These are phyloP conservation scores for Neopestalotiopsis rosae DNA, from an alignment of 2,329 filamentous ascomycete species.

Conservation along the genomic window DNA sequence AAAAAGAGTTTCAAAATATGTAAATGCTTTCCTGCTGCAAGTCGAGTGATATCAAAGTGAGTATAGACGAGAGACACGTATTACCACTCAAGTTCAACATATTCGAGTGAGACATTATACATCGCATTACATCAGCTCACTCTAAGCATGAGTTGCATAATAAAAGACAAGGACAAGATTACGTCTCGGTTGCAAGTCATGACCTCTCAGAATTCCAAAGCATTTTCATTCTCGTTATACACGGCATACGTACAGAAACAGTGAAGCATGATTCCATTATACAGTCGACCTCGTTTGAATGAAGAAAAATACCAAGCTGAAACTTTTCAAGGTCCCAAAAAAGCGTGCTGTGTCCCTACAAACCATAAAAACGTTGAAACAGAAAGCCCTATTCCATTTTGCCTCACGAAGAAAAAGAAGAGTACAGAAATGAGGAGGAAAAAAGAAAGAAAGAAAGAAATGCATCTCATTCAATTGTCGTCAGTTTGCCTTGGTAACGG, in stretches of 20 bases:
- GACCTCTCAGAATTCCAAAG: not conserved
- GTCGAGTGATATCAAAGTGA: too few species aligned
- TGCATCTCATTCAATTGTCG: not conserved
- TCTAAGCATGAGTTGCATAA: too few species aligned
- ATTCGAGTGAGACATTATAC: too few species aligned
- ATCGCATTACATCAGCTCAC: too few species aligned
- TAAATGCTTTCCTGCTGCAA: not conserved
- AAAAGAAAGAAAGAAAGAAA: not conserved
- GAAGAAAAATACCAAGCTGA: conserved; percentile 6
- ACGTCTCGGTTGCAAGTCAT: not conserved
- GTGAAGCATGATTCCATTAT: not conserved
- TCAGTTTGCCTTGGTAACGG: conserved; percentile 15
- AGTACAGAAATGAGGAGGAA: not conserved
- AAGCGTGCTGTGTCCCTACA: conserved; percentile 14
- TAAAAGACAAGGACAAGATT: too few species aligned
- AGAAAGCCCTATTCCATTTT: conserved; percentile 1
- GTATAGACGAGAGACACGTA: too few species aligned
- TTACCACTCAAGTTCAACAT: too few species aligned
- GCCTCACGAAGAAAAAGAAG: conserved; percentile 4
- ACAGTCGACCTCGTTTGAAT: not conserved
- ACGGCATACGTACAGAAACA: not conserved
- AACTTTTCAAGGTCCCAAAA: conserved; percentile 14
- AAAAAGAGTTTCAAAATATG: not conserved
- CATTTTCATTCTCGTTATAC: conserved; percentile 1
- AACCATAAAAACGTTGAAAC: not conserved